Conservation (phyloP, 805 yeast genomes). For the Myxozyma geophila region DNA sequence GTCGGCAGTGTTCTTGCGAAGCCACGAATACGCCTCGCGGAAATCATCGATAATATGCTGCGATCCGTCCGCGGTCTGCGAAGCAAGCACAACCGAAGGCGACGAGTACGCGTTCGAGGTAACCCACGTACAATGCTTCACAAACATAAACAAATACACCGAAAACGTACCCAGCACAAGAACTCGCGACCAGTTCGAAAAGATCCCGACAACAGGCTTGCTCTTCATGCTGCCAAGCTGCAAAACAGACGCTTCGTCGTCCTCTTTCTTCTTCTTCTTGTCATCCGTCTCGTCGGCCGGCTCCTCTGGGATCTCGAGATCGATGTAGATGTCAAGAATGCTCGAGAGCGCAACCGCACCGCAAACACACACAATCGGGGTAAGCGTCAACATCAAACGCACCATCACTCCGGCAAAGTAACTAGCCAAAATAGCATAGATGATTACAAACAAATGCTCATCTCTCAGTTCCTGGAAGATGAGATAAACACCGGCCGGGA, state of each 20-base stretch:
- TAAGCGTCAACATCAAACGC: conserved; percentile 92
- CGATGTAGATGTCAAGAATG: conserved; percentile 78
- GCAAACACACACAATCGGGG: conserved; percentile 93
- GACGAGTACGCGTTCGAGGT: conserved; percentile 95
- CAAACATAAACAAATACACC: conserved; percentile 78
- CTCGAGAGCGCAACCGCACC: conserved; percentile 89
- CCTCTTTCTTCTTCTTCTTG: background rate
- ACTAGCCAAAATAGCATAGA: conserved; percentile 89
- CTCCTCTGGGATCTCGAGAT: conserved; percentile 40
- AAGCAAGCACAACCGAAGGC: conserved; percentile 93
- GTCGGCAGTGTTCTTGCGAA: conserved; percentile 95
- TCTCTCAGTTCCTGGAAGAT: conserved; percentile 86
- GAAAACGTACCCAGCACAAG: conserved; percentile 69
- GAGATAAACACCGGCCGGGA: conserved; percentile 96
- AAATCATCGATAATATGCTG: conserved; percentile 88
- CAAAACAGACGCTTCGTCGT: conserved; percentile 6
- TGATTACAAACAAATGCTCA: conserved; percentile 91
- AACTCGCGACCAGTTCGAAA: conserved; percentile 54
- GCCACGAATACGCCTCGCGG: conserved; percentile 99
- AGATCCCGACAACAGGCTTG: conserved; percentile 32
- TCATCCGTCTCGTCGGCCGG: conserved; percentile 42
- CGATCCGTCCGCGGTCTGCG: conserved; percentile 82
- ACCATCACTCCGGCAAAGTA: conserved; percentile 99
- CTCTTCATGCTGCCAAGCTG: conserved; percentile 12
- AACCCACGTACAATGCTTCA: conserved; percentile 96